Base-by-base conservation (phyloP, 1,284 basidiomycete species). In the Cutaneotrichosporon curvatum region DNA sequence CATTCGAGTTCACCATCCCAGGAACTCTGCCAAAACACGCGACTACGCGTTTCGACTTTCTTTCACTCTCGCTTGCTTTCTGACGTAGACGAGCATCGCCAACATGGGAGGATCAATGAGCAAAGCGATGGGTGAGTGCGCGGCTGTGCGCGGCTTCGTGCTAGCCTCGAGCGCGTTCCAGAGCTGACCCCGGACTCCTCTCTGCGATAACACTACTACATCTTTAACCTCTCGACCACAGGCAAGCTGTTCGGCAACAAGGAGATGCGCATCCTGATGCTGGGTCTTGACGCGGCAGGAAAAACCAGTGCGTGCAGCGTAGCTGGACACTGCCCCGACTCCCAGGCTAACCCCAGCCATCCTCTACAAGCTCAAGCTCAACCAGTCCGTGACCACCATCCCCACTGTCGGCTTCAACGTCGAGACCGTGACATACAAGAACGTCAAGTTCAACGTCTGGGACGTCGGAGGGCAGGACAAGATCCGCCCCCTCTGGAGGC, bases 371-470 rank as follows among this genome's bases (percentile, higher is more conserved):
- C 84, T 99, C 73, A 99, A 99, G 76, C 78, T 98, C 67, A 95
- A 95, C 75, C 91, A 98, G 73, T 92, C 87, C 49, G 95, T 99
- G 53, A 98, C 94, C 33, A 98, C 95, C 21, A 97, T 98, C 67
- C 95, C 95, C 8, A 82, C 80, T 22, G 90, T 79, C 56, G 91
- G 50, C 34, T 96, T 96, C 81, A 97, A 98, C 71, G 95, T 99
- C 61, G 95, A 99, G 76, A 99, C 95, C 8, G 95, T 99, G 56
- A 95, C 94, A 57, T 99, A 99, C 77, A 97, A 97, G 80, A 98
- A 99, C 64, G 92, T 99, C 67, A 95, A 94, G 69, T 99, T 99
- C 79, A 98, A 96, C 63, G 95, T 99, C 20, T 99, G 95, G 95
- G 95, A 99, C 71, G 95, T 99, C 48, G 95, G 95, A 70, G 95